A percentile compares a stretch with the other conserved stretches of the same genome.
These are phyloP conservation scores for Blastobotrys indianensis DNA, from an alignment of 1,139 yeast genomes.

Conservation along the genomic window DNA sequence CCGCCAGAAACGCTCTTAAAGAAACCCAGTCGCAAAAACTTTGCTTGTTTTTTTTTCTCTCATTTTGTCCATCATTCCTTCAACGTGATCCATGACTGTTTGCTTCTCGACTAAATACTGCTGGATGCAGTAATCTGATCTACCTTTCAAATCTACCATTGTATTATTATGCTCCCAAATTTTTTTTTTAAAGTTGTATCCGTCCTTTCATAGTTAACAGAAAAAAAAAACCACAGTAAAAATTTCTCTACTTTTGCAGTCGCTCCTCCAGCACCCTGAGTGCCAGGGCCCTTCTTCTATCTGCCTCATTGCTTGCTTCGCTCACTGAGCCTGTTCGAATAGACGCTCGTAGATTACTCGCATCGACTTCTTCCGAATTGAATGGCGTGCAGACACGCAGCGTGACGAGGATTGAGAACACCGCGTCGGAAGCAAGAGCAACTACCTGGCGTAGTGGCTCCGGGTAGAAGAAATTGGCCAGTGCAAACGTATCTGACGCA, in stretches of 20 bases:
- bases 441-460: conserved; percentile 46
- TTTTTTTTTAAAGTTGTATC: not conserved
- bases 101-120: not conserved
- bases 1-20: too few species aligned
- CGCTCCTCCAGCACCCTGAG: conserved; percentile 76
- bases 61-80: not conserved
- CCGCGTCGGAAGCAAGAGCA: conserved; percentile 46
- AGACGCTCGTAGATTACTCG: conserved; percentile 59
- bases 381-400: conserved; percentile 59
- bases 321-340: conserved; percentile 13
- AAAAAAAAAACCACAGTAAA: conserved; percentile 1
- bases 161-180: not conserved
- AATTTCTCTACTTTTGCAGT: conserved; percentile 11
- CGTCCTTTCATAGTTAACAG: conserved; percentile 7
- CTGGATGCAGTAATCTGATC: not conserved
- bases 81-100: too few species aligned
- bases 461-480: conserved; percentile 75
- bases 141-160: not conserved
- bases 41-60: conserved; percentile 1
- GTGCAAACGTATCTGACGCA: conserved; percentile 83
- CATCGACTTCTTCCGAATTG: conserved; percentile 64
- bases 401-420: conserved; percentile 49
- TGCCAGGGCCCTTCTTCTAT: conserved; percentile 82
- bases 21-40: not conserved
- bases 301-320: conserved; percentile 47